Percentiles rank a stretch among this genome's conserved stretches.
Conservation (phyloP, 805 yeast species). For the Starmerella stigmatis region DNA sequence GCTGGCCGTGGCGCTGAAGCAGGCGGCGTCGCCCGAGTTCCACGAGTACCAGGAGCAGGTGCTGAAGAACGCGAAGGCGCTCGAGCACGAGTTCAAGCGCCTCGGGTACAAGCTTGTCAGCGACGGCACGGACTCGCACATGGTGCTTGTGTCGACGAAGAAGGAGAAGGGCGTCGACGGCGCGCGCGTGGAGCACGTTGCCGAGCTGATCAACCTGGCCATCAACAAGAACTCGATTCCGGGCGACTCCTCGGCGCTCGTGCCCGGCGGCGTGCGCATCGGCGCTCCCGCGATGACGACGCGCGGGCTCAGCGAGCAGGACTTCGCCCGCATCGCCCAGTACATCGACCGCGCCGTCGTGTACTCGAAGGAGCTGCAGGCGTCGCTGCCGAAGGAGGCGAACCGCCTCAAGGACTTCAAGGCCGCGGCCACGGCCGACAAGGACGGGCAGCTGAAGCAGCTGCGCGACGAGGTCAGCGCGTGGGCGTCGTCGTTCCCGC, state of each 20-base stretch:
- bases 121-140: constrained; percentile 94
- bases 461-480: constrained; percentile 68
- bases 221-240: constrained; percentile 96
- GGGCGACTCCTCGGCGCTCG: constrained; percentile 92
- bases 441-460: constrained; percentile 54
- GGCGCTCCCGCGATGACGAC: constrained; percentile 99
- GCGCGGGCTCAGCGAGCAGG: constrained; percentile 85
- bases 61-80: constrained; percentile 72
- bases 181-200: constrained; percentile 90
- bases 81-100: constrained; percentile 62
- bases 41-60: constrained; percentile 83
- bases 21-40: constrained; percentile 83
- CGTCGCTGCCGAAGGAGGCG: constrained; percentile 69
- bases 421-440: constrained; percentile 54
- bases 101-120: constrained; percentile 77
- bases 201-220: constrained; percentile 90
- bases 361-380: constrained; percentile 67
- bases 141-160: constrained; percentile 82
- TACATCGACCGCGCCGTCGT: constrained; percentile 73
- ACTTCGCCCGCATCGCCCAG: constrained; percentile 66
- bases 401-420: constrained; percentile 95
- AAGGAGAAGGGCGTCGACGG: constrained; percentile 80
- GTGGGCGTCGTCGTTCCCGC: constrained; percentile 60
- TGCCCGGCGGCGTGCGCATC: constrained; percentile 94
- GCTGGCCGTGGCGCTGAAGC: constrained; percentile 90